phyloP scores from a whole-genome alignment of 2,329 filamentous ascomycete species.

The Talaromyces pinophilus region DNA sequence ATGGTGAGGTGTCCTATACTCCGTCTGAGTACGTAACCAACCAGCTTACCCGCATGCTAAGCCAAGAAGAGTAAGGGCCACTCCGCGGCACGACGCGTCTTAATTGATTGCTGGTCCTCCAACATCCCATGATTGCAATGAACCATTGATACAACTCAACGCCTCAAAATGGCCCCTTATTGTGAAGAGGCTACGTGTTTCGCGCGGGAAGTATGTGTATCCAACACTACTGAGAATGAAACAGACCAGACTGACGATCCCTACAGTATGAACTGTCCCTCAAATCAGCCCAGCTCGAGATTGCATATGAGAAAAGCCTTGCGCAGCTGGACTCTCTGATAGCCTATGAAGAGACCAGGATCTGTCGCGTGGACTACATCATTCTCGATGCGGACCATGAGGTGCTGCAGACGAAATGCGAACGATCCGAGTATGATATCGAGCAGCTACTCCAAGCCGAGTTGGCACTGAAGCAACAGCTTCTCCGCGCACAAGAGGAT shows the following conservation, averaged over 20 bases:
- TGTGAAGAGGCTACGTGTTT: slow-evolving; percentile 20
- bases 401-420: slow-evolving; percentile 64
- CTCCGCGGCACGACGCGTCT: slow-evolving; percentile 10
- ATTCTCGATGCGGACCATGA: slow-evolving; percentile 75
- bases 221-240: neutral
- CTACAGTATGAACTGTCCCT: slow-evolving; percentile 49
- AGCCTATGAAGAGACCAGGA: slow-evolving; percentile 73
- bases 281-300: slow-evolving; percentile 61
- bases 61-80: neutral
- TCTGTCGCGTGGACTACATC: slow-evolving; percentile 67
- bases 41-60: neutral
- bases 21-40: neutral
- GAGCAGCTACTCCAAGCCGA: slow-evolving; percentile 50
- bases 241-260: neutral
- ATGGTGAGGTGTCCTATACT: slow-evolving; percentile 22
- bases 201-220: slow-evolving; percentile 30
- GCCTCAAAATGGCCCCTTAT: neutral
- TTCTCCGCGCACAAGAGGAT: slow-evolving; percentile 54
- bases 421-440: slow-evolving; percentile 57
- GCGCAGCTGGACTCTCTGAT: slow-evolving; percentile 67
- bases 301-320: slow-evolving; percentile 66
- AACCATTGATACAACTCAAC: neutral
- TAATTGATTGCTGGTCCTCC: neutral
- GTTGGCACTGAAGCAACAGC: slow-evolving; percentile 46
- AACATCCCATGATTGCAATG: neutral